Evolutionary conservation across 129 eudicot genomes (phyloP).

Genomic region (Lonicera japonica): DNA sequence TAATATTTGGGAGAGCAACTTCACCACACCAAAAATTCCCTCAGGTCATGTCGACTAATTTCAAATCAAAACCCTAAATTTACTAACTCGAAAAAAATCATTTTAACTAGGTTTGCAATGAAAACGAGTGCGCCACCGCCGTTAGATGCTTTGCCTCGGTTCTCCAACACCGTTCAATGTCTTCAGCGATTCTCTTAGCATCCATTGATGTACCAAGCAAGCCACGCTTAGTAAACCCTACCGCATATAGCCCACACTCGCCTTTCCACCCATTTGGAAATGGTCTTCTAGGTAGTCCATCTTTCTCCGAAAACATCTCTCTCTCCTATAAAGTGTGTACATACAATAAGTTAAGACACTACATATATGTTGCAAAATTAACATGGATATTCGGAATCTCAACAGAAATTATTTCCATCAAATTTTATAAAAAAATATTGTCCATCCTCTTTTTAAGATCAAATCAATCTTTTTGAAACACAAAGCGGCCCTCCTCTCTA

Average conservation of each 20-base stretch:
- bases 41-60: neutral
- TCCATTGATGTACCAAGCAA: conserved; percentile 93
- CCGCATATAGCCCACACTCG: conserved; percentile 73
- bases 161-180: conserved; percentile 54
- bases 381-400: too few species aligned
- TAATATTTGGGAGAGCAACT: neutral
- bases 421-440: too few species aligned
- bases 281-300: conserved; percentile 82
- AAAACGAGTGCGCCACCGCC: neutral
- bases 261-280: conserved; percentile 99
- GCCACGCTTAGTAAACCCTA: conserved; percentile 95
- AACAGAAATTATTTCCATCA: too few species aligned
- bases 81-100: neutral
- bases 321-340: conserved; percentile 41
- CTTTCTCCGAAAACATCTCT: conserved; percentile 80
- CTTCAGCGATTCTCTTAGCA: conserved; percentile 73
- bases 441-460: too few species aligned
- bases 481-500: too few species aligned
- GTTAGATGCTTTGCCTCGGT: conserved; percentile 37
- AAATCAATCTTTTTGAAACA: too few species aligned
- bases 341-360: neutral
- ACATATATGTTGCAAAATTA: too few species aligned
- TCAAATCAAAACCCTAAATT: neutral
- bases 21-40: neutral
- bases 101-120: neutral